Evolutionary conservation across 73 alveolate genomes (phyloP), one percentile per base, ranked within the genome.

Genomic region (Uronychia setigera): DNA sequence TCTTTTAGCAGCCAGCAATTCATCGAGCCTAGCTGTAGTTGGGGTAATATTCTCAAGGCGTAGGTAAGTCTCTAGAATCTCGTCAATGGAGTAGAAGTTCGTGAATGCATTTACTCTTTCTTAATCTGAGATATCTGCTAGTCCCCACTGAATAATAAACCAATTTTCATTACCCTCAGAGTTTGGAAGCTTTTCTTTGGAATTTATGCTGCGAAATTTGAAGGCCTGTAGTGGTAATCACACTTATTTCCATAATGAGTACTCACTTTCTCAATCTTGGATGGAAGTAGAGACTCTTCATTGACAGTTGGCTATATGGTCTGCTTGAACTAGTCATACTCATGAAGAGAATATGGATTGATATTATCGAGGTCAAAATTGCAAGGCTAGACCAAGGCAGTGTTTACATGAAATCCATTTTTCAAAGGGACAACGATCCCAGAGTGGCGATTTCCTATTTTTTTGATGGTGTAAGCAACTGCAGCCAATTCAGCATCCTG

Each of bases 201-300:
- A 46, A 46, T 5, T 46, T 46, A 46, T 5, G 67, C 67, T 11
- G 67, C 88, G 78, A 13, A 59, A 19, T 77, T 60, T 60, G 34
- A 29, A 58, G 58, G n/a, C 31, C 74, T 28, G 59, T 80, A 80
- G 59, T 80, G 32, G 31, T 80, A 32, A 32, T 32, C 58, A 1
- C 31, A 19, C 59, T 80, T 80, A 11, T 82, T 60, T 0, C 80
- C 87, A 31, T 88, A 88, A 1, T 77, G 46, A n/a, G 81, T 77
- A 30, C 35, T 76, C 26, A 77, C 77, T 59, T 83, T 77, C 33
- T 83, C 80, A 25, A 88, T 80, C 27, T 88, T 35, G 26, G 91
- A 76, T 11, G 94, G 94, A 29, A 77, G 75, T 77, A 88, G 35
- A n/a, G 86, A 78, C 32, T 83, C 78, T 83, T 88, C 94, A 59